A percentile compares a stretch with the other conserved stretches of the same genome.
Conservation (phyloP, 192 early-diverging fungal species). For the Entophlyctis luteolus region DNA sequence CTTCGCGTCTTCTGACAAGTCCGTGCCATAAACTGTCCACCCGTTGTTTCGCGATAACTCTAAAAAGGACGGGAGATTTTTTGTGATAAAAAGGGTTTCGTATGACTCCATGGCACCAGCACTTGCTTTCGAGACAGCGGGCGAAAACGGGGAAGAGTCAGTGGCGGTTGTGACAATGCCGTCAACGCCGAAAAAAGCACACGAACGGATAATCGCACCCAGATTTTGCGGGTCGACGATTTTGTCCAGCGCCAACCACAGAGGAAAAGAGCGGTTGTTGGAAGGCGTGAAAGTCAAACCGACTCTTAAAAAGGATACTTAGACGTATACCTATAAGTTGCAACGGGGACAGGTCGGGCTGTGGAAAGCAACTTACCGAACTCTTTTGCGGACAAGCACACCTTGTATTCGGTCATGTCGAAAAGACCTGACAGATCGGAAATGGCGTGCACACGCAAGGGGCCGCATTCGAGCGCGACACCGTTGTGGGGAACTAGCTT, state of each 20-base stretch:
- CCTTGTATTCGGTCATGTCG: neutral
- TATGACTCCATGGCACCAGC: slow-evolving; percentile 63
- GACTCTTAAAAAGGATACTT: too few species aligned
- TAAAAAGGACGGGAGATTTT: slow-evolving; percentile 54
- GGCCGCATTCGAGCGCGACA: slow-evolving; percentile 14
- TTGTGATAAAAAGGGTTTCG: slow-evolving; percentile 47
- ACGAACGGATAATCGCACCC: slow-evolving; percentile 65
- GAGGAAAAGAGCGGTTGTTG: slow-evolving; percentile 27
- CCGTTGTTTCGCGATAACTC: slow-evolving; percentile 22
- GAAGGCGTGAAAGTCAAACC: slow-evolving; percentile 24
- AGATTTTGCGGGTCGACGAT: slow-evolving; percentile 49
- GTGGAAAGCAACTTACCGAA: neutral
- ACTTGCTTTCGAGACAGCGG: slow-evolving; percentile 62
- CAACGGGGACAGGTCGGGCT: neutral
- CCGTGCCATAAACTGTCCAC: slow-evolving; percentile 28
- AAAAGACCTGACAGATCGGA: neutral
- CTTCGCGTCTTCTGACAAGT: slow-evolving; percentile 10
- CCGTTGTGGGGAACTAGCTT: slow-evolving; percentile 6
- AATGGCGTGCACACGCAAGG: slow-evolving; percentile 1
- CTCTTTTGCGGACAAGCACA: neutral
- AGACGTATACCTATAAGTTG: neutral
- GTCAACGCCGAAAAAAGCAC: slow-evolving; percentile 64
- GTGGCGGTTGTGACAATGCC: slow-evolving; percentile 51
- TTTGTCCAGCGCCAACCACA: slow-evolving; percentile 6
- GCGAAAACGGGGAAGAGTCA: slow-evolving; percentile 57